These are phyloP conservation scores for Antitrichia curtipendula DNA, from an alignment of 225 moss, liverwort and hornwort species.

Conservation along the genomic window DNA sequence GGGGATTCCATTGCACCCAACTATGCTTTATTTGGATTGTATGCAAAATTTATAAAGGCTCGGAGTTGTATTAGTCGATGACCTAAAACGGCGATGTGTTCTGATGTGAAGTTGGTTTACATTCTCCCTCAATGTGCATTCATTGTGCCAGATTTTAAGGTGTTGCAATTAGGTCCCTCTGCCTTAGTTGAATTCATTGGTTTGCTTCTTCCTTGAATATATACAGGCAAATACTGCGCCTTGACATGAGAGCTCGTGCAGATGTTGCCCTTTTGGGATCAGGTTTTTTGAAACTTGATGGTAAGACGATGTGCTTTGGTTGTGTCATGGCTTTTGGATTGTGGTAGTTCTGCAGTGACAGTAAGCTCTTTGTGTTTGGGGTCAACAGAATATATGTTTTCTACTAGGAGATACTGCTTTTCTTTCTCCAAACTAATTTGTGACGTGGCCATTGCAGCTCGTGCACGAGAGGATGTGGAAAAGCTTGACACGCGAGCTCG, in stretches of 20 bases:
- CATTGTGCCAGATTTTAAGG: not conserved
- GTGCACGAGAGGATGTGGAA: conserved; percentile 80
- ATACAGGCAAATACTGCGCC: conserved; percentile 54
- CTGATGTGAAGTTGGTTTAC: not conserved
- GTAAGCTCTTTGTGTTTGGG: not conserved
- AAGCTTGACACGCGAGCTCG: conserved; percentile 80
- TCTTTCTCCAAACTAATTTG: not conserved
- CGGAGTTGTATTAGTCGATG: not conserved
- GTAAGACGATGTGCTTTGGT: conserved; percentile 10
- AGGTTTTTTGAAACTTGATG: conserved; percentile 69
- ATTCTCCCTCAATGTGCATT: not conserved
- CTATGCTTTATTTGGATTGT: not conserved
- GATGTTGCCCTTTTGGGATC: conserved; percentile 72
- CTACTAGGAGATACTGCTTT: not conserved
- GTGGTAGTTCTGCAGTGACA: not conserved
- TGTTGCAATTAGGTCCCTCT: not conserved
- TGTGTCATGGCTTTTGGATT: not conserved
- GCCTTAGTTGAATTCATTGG: not conserved
- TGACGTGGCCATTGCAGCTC: conserved; percentile 41
- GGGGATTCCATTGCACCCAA: not conserved
- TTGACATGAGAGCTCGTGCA: conserved; percentile 73
- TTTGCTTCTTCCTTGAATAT: not conserved
- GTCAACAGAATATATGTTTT: not conserved
- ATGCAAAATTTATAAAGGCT: not conserved
- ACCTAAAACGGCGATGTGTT: not conserved